Base-by-base conservation (phyloP, 345 rosid genomes). In the Balakata baccata region DNA sequence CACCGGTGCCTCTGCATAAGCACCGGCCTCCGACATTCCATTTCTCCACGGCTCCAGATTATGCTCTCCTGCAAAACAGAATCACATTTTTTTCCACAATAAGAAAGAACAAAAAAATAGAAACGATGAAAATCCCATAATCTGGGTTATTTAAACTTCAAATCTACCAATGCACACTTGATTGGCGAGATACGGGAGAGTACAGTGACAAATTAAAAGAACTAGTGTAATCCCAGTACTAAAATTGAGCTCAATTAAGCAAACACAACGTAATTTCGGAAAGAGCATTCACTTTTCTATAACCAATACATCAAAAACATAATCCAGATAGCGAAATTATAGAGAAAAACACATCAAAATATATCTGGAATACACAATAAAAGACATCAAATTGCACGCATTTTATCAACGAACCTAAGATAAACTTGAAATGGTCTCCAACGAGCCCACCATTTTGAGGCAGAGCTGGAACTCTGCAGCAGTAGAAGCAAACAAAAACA, bases 1-100 rank as follows among this genome's bases (percentile, higher is more conserved):
- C 63, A 87, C 89, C 0, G 98, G 92, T 3, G 98, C 92, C 74
- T 77, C 80, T 5, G 84, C 85, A 39, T 20, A 22, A 51, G 73
- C 71, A 74, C 0, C 45, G 17, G 22, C 50, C 64, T 65, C 80
- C 13, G 86, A 71, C 59, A 82, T 63, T 65, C 78, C 97, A 81
- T 84, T 84, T 79, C 83, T 87, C 88, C 89, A 86, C 50, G 83
- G 79, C 80, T 74, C 77, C 69, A 73, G 68, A 69, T 63, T 68
- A 57, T 68, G 29, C 53, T 68, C 67, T 20, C 78, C 81, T 79
- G 78, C 53, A 37, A 63, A 69, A 64, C 20, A 43, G 37, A 14
- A 69, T 23, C 13, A 61, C 11, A 37, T 39, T 23, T 43, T 12
- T n/a, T 6, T 22, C 2, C 34, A 29, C 34, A 29, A 29, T 29